A percentile compares a stretch with the other conserved stretches of the same genome.
phyloP scores from a whole-genome alignment of 768 basidiomycete species.

The Porpolomopsis calyptriformis region DNA sequence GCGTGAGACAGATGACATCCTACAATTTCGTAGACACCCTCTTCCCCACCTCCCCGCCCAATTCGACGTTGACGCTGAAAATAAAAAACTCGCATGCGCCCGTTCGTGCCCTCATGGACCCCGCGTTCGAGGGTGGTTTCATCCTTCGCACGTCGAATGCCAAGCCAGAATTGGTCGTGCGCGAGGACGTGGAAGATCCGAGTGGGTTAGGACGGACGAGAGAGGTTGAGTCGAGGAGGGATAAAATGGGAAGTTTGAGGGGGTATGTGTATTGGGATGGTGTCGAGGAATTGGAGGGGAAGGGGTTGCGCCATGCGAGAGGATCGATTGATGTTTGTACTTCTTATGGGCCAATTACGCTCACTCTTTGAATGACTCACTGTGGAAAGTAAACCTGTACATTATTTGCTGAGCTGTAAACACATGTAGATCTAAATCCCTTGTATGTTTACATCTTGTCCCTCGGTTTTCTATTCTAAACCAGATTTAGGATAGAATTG shows the following conservation, averaged over 20 bases:
- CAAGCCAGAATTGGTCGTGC: neutral
- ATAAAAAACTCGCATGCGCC: neutral
- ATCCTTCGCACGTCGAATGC: neutral
- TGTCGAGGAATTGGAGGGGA: neutral
- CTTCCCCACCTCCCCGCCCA: neutral
- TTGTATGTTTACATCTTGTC: no score
- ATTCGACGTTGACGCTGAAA: neutral
- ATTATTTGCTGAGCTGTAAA: no score
- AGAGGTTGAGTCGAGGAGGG: neutral
- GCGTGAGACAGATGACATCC: neutral
- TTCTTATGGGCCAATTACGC: no score
- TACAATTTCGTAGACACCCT: neutral
- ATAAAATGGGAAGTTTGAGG: neutral
- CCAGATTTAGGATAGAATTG: no score
- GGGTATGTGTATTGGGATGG: neutral
- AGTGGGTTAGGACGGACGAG: neutral
- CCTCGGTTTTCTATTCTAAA: no score
- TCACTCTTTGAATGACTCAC: no score
- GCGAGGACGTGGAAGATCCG: neutral
- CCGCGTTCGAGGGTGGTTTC: neutral
- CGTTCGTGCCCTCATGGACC: neutral
- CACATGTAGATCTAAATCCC: no score
- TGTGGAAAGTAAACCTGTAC: no score
- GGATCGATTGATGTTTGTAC: no score
- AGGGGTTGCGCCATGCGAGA: no score